Conservation (phyloP, 345 rosid species). For the Raphanus raphanistrum region DNA sequence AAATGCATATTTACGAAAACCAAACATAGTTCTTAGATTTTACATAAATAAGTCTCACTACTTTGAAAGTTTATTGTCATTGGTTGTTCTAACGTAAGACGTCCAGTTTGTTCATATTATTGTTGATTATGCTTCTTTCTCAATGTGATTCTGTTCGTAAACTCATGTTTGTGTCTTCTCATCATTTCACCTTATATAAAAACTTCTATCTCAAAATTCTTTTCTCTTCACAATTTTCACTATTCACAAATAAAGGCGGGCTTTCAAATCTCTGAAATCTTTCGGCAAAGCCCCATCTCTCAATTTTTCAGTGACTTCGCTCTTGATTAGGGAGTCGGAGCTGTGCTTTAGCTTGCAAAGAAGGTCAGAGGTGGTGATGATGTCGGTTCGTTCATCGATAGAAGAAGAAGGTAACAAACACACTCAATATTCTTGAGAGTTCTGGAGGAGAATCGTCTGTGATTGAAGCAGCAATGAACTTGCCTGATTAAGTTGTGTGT, state of each 20-base stretch:
- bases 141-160: background rate
- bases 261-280: background rate
- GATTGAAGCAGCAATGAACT: background rate
- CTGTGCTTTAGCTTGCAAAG: background rate
- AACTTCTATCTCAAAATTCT: too few relatives aligned
- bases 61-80: background rate
- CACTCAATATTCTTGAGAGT: background rate
- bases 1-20: background rate
- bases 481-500: background rate
- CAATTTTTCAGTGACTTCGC: too few relatives aligned
- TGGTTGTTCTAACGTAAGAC: background rate
- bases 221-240: too few relatives aligned
- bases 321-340: too few relatives aligned
- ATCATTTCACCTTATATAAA: too few relatives aligned
- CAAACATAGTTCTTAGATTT: background rate
- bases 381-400: background rate
- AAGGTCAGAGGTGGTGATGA: background rate
- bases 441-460: background rate
- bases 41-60: background rate
- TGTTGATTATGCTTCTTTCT: background rate
- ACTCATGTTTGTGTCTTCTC: background rate
- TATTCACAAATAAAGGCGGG: too few relatives aligned
- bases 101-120: background rate
- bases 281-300: too few relatives aligned
- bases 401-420: background rate